Evolutionary conservation across 805 yeast genomes (phyloP).

Genomic region (Zygosaccharomyces gambellarensis): DNA sequence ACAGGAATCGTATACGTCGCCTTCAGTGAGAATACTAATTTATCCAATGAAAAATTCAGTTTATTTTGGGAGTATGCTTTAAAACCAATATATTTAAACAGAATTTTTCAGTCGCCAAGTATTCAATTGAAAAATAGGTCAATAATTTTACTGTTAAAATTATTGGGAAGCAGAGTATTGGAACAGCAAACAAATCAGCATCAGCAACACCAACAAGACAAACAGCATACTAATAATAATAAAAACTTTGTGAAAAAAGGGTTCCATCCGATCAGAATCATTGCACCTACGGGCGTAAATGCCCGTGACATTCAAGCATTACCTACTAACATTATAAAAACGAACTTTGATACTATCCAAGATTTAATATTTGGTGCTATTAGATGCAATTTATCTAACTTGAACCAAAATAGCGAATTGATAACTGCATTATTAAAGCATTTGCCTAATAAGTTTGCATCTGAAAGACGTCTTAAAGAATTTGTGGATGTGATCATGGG

Average conservation of each 20-base stretch:
- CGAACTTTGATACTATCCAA: conserved; percentile 12
- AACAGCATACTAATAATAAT: not conserved
- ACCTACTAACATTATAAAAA: conserved; percentile 7
- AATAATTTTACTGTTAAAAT: conserved; percentile 2
- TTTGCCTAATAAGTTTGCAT: conserved; percentile 8
- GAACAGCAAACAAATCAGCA: not conserved
- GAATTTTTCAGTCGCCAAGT: conserved; percentile 6
- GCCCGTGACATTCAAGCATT: conserved; percentile 19
- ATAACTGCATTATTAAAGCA: conserved; percentile 7
- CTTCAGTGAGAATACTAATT: conserved; percentile 4
- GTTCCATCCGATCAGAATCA: conserved; percentile 20
- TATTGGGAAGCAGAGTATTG: conserved; percentile 3
- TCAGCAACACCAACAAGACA: not conserved
- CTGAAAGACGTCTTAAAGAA: not conserved
- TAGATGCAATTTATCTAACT: conserved; percentile 5
- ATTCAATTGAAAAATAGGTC: conserved; percentile 8
- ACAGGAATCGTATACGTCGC: conserved; percentile 19
- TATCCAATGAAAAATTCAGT: conserved; percentile 4
- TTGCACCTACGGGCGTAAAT: conserved; percentile 24
- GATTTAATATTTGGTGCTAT: conserved; percentile 8
- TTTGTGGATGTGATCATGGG: conserved; percentile 1
- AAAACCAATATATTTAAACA: conserved; percentile 13
- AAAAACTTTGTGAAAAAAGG: conserved; percentile 1
- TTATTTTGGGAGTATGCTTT: conserved; percentile 17
- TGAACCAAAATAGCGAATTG: conserved; percentile 4